These are phyloP conservation scores for Lolium rigidum DNA, from an alignment of 176 grass and related monocot genomes.

Conservation along the genomic window DNA sequence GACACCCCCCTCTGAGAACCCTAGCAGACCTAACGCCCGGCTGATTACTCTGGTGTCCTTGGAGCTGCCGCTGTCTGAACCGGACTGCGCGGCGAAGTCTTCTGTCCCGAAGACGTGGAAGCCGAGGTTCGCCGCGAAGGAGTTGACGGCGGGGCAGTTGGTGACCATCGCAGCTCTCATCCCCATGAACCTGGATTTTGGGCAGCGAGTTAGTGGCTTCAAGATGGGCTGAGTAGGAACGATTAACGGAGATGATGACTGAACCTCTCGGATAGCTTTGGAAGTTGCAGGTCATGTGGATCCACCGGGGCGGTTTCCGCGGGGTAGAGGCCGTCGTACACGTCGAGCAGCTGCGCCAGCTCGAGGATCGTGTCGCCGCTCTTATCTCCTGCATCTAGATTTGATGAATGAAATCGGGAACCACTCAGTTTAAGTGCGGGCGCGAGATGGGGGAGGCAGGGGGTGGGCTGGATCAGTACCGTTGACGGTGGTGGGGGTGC, in stretches of 20 bases:
- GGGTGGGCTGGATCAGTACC: constrained; percentile 27
- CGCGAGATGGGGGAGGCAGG: neutral
- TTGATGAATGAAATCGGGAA: neutral
- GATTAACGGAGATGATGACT: too few relatives aligned
- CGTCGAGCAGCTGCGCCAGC: constrained; percentile 85
- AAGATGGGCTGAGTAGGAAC: neutral
- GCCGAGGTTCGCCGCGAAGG: constrained; percentile 59
- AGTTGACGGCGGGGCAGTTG: constrained; percentile 52
- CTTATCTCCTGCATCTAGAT: constrained; percentile 51
- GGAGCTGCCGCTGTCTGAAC: neutral
- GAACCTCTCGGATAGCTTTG: constrained; percentile 88
- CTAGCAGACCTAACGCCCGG: constrained; percentile 53
- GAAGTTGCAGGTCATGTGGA: constrained; percentile 43
- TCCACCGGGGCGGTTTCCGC: constrained; percentile 40
- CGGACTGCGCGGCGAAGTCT: constrained; percentile 33
- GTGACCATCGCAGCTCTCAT: constrained; percentile 77
- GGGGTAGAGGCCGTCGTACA: constrained; percentile 65
- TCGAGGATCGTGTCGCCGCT: constrained; percentile 60
- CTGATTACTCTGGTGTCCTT: constrained; percentile 46
- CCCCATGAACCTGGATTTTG: constrained; percentile 80
- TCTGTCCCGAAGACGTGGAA: constrained; percentile 59
- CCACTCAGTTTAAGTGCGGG: neutral
- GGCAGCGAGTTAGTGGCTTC: neutral
- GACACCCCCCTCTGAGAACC: constrained; percentile 60
- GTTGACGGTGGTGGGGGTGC: constrained; percentile 48